These are phyloP conservation scores for Suhomyces maxii DNA, from an alignment of 1,139 yeast genomes.

Conservation along the genomic window DNA sequence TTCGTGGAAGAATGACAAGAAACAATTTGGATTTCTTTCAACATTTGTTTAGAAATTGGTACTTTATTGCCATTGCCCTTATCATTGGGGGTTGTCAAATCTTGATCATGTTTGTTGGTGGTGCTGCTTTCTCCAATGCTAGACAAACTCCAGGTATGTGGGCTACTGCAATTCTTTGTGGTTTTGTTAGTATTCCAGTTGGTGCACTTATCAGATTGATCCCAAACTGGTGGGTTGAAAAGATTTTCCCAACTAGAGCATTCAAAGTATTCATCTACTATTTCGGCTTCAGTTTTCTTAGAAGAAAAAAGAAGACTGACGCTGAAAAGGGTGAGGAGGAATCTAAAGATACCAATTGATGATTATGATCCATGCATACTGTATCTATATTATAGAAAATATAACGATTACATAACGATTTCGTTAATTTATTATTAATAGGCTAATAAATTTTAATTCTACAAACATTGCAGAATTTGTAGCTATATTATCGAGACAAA, in stretches of 20 bases:
- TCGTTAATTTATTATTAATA: not conserved
- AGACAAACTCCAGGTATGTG: conserved; percentile 83
- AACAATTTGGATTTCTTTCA: conserved; percentile 77
- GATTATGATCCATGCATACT: not conserved
- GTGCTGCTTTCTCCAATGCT: conserved; percentile 85
- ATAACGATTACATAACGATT: not conserved
- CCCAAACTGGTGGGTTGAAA: conserved; percentile 78
- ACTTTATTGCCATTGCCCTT: conserved; percentile 67
- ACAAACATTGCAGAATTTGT: too few species aligned
- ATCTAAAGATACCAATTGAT: not conserved
- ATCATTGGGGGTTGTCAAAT: conserved; percentile 84
- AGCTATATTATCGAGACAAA: too few species aligned
- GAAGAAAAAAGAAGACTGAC: conserved; percentile 26
- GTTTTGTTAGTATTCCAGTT: conserved; percentile 76
- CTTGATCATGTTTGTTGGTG: conserved; percentile 94
- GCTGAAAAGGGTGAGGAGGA: conserved; percentile 3
- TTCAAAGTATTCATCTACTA: conserved; percentile 49
- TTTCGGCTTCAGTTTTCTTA: conserved; percentile 48
- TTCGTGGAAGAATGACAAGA: conserved; percentile 57
- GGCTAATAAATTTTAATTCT: not conserved
- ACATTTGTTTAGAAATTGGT: conserved; percentile 78
- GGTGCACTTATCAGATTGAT: conserved; percentile 74
- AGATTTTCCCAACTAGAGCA: conserved; percentile 64
- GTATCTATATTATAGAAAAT: not conserved
- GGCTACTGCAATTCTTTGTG: conserved; percentile 86